Evolutionary conservation across 2,329 filamentous ascomycete species (phyloP).

Genomic region (Xylaria sp.): DNA sequence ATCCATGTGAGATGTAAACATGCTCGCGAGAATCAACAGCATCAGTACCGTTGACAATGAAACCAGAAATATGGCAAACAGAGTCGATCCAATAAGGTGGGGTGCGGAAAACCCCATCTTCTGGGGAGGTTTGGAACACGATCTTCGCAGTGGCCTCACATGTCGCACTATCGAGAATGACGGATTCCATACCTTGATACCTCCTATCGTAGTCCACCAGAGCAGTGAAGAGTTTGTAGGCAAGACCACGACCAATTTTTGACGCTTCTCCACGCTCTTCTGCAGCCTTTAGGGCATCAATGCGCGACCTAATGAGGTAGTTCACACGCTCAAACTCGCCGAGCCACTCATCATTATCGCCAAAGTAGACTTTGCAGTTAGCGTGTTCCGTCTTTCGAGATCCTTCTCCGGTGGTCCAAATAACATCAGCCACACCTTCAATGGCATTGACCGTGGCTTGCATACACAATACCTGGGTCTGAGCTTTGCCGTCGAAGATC

Average conservation of each 20-base stretch:
- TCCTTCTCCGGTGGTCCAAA: constrained; percentile 70
- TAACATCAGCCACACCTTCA: constrained; percentile 64
- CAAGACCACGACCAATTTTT: constrained; percentile 78
- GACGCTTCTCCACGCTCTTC: constrained; percentile 74
- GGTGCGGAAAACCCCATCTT: constrained; percentile 65
- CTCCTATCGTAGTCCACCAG: constrained; percentile 66
- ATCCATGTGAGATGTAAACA: constrained; percentile 70
- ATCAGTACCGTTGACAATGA: constrained; percentile 70
- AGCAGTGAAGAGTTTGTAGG: constrained; percentile 75
- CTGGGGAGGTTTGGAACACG: constrained; percentile 60
- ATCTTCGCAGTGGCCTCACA: constrained; percentile 65
- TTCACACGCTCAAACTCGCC: constrained; percentile 73
- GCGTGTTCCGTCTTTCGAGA: constrained; percentile 70
- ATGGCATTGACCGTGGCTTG: constrained; percentile 69
- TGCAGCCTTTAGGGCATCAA: constrained; percentile 68
- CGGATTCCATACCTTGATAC: constrained; percentile 69
- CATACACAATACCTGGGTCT: constrained; percentile 69
- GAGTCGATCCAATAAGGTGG: constrained; percentile 70
- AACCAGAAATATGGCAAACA: constrained; percentile 68
- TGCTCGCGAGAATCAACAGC: constrained; percentile 64
- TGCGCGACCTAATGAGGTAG: constrained; percentile 75
- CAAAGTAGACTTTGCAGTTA: constrained; percentile 69
- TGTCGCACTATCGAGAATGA: constrained; percentile 65
- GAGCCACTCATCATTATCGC: constrained; percentile 69
- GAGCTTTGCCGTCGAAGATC: constrained; percentile 62